phyloP scores from a whole-genome alignment of 2,329 filamentous ascomycete species.

The Dothideomycetidae sp. region DNA sequence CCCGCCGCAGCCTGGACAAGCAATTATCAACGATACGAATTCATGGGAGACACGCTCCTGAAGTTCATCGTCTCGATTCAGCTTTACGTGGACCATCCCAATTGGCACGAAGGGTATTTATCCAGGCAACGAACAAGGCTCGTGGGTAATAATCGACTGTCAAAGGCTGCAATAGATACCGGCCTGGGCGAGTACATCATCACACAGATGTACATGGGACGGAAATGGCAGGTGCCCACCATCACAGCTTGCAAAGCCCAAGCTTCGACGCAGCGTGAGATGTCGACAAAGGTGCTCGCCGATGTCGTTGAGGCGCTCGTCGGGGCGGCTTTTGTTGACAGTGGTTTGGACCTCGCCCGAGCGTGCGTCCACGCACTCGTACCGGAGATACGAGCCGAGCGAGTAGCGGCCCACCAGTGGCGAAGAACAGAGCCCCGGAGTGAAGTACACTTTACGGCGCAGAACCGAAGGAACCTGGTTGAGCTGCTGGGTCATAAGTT shows the following conservation, averaged over 20 bases:
- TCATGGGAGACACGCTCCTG: slow-evolving; percentile 70
- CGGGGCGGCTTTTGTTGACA: slow-evolving; percentile 57
- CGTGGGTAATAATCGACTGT: slow-evolving; percentile 63
- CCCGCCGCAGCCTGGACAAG: slow-evolving; percentile 43
- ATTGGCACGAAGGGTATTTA: slow-evolving; percentile 65
- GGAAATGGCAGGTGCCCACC: slow-evolving; percentile 67
- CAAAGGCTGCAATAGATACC: slow-evolving; percentile 44
- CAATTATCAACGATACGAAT: slow-evolving; percentile 76
- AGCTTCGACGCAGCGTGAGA: slow-evolving; percentile 16
- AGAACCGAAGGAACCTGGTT: slow-evolving; percentile 53
- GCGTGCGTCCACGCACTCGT: slow-evolving; percentile 54
- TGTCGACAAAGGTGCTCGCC: slow-evolving; percentile 64
- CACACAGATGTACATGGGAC: slow-evolving; percentile 49
- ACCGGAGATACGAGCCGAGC: too few relatives aligned
- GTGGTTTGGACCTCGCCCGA: slow-evolving; percentile 49
- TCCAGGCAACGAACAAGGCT: slow-evolving; percentile 46
- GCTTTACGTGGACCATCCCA: slow-evolving; percentile 43
- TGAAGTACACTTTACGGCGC: too few relatives aligned
- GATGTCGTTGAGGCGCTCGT: slow-evolving; percentile 80
- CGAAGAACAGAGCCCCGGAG: too few relatives aligned
- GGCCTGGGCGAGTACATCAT: slow-evolving; percentile 64
- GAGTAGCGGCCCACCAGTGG: too few relatives aligned
- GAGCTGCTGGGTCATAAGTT: slow-evolving; percentile 59
- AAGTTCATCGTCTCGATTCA: slow-evolving; percentile 60
- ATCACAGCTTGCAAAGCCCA: slow-evolving; percentile 34